phyloP scores from a whole-genome alignment of 371 early-diverging fungal species.

The Choanephora cucurbitarum region DNA sequence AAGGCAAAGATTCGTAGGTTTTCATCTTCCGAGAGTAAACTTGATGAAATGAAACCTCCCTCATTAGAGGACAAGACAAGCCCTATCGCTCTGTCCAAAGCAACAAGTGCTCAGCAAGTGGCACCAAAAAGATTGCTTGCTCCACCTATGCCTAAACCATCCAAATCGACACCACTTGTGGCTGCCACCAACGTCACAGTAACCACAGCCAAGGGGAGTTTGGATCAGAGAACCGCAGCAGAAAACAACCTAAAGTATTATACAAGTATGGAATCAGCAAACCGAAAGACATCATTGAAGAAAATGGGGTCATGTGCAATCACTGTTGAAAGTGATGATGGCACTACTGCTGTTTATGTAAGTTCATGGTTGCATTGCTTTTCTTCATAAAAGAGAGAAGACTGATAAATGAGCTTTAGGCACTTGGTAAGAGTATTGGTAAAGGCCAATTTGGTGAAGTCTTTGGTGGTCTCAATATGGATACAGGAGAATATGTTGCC shows the following conservation, averaged over 20 bases:
- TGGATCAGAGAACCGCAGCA: background rate
- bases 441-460: constrained; percentile 92
- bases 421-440: constrained; percentile 89
- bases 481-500: constrained; percentile 86
- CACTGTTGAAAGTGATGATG: constrained; percentile 19
- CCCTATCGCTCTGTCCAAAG: too few species aligned
- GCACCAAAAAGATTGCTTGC: background rate
- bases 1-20: background rate
- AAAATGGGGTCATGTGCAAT: constrained; percentile 28
- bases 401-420: constrained; percentile 38
- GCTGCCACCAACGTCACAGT: constrained; percentile 4
- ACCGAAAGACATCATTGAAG: constrained; percentile 27
- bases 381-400: background rate
- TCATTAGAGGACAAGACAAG: too few species aligned
- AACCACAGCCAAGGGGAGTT: background rate
- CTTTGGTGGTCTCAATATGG: constrained; percentile 78
- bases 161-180: constrained; percentile 18
- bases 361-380: constrained; percentile 1
- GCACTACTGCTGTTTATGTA: constrained; percentile 25
- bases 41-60: background rate
- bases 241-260: background rate
- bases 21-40: background rate
- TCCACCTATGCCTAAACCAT: constrained; percentile 13
- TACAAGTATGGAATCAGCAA: constrained; percentile 7
- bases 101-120: too few species aligned